Conservation (phyloP, 1,139 yeast species). For the Suhomyces bokatorum region DNA sequence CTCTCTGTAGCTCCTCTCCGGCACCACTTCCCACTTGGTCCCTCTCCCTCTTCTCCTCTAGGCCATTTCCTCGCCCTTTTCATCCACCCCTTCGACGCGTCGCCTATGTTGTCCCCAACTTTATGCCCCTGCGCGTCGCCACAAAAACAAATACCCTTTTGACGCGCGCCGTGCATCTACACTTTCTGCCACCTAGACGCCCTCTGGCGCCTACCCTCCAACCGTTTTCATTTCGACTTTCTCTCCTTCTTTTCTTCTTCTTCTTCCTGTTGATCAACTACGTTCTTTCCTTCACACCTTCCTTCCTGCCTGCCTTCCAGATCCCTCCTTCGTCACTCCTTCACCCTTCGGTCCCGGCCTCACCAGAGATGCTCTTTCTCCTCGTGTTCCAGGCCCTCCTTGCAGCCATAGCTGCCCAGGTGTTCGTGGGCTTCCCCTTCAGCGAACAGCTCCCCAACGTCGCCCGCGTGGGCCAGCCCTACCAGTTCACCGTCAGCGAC, state of each 20-base stretch:
- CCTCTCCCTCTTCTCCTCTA: not conserved
- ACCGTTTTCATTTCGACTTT: not conserved
- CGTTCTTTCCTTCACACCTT: not conserved
- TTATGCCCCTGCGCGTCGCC: not conserved
- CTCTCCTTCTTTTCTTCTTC: not conserved
- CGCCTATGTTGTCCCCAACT: not conserved
- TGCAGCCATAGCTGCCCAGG: conserved; percentile 21
- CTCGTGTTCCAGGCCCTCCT: conserved; percentile 15
- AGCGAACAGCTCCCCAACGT: conserved; percentile 83
- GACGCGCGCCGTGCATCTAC: conserved; percentile 4
- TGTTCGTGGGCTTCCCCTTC: conserved; percentile 75
- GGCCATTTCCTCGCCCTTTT: not conserved
- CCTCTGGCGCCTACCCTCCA: not conserved
- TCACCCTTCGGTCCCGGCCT: not conserved
- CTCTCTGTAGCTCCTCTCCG: no score
- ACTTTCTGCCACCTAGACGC: no score
- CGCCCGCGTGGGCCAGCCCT: conserved; percentile 66
- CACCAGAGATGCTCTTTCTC: conserved; percentile 11
- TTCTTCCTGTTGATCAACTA: not conserved
- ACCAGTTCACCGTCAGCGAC: conserved; percentile 67
- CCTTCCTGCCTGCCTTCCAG: not conserved
- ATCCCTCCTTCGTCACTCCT: not conserved
- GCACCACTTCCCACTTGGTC: not conserved
- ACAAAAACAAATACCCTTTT: not conserved
- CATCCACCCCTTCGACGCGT: not conserved